Base-by-base conservation (phyloP, 495 filamentous ascomycete genomes). In the Annulohypoxylon moriforme region DNA sequence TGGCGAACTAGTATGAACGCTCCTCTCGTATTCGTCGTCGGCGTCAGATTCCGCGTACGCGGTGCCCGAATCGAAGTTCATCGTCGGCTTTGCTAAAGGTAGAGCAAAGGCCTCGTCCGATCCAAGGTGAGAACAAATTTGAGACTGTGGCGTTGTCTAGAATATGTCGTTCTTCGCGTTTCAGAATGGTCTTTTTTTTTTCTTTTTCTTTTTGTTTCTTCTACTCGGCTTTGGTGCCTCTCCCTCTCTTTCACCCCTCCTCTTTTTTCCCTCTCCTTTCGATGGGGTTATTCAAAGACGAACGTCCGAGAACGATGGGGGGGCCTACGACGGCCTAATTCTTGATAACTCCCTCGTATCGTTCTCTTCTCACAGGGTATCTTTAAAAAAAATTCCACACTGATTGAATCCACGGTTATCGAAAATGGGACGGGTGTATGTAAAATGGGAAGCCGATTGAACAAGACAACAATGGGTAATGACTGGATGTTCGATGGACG, bases 21-120 rank as follows among this genome's bases (percentile, higher is more conserved):
- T 93, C 70, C 93, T 86, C 82, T 97, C 94, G 78, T 95, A 96
- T 85, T 97, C 94, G 79, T 97, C 94, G 79, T 97, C 94, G 76
- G 93, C 94, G 77, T 97, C 94, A 59, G 91, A 93, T 78, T 97
- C 94, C 75, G 92, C 90, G 77, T 97, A 88, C 9, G 85, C 86
- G 68, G 86, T 88, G 61, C 86, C 86, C 58, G 82, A 81, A 69
- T 86, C 84, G 78, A 88, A 88, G 64, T 84, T 86, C 85, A 88
- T 88, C 61, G 68, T 76, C 65, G 76, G 36, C 56, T 53, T 25
- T 55, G 49, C 58, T n/a, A 4, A 33, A 33, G 29, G 42, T 16
- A 68, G 29, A 59, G 31, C 59, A 46, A 36, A 34, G 31, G 29
- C 25, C 20, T n/a, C 14, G 61, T n/a, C 44, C 25, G 20, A 61